Evolutionary conservation across 305 asterid genomes (phyloP).

Genomic region (Stenogyne calaminthoides): DNA sequence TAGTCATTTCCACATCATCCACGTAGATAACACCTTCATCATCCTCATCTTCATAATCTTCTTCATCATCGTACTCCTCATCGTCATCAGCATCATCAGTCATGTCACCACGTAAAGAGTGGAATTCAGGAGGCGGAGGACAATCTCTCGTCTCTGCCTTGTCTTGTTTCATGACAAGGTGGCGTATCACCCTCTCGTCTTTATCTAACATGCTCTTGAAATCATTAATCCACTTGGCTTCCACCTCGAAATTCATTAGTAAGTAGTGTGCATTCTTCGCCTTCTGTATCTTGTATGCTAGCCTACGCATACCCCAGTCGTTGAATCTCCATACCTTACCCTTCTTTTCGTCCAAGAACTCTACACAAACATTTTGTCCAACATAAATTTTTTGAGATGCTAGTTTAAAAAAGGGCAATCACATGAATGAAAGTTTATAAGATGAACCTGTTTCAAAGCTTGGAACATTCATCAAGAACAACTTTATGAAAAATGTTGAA

Average conservation of each 20-base stretch:
- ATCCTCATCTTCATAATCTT: conserved; percentile 41
- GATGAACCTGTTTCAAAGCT: not conserved
- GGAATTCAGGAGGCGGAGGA: conserved; percentile 91
- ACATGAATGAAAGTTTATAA: not conserved
- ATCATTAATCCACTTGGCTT: conserved; percentile 77
- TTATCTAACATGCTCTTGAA: conserved; percentile 85
- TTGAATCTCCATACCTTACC: conserved; percentile 92
- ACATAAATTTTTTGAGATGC: not conserved
- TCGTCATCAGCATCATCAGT: conserved; percentile 45
- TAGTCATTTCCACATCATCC: conserved; percentile 35
- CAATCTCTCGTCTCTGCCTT: conserved; percentile 84
- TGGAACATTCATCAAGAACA: not conserved
- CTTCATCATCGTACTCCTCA: conserved; percentile 43
- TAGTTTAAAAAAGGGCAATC: not conserved
- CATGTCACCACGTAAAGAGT: conserved; percentile 42
- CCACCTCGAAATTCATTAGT: conserved; percentile 79
- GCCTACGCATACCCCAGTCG: conserved; percentile 98
- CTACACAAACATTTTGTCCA: conserved; percentile 37
- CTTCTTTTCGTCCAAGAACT: conserved; percentile 81
- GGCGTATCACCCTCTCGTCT: conserved; percentile 89
- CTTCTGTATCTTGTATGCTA: conserved; percentile 87
- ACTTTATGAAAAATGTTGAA: not conserved
- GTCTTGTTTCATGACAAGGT: conserved; percentile 88
- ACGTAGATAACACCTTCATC: conserved; percentile 40
- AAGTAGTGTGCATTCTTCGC: conserved; percentile 85